These are phyloP conservation scores for Ormosia semicastrata DNA, from an alignment of 306 rosid species.

Conservation along the genomic window DNA sequence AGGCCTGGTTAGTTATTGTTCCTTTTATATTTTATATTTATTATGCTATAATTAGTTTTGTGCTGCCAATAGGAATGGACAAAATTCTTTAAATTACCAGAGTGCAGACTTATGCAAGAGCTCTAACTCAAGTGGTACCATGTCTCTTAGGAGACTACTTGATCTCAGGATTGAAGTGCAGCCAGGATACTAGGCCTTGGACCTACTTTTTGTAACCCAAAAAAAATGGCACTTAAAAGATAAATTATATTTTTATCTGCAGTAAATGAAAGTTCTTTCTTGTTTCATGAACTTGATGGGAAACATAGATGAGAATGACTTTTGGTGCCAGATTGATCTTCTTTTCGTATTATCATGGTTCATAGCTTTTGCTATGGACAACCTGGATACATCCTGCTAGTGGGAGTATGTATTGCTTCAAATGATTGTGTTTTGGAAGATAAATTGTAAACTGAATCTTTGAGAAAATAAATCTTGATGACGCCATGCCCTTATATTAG, in stretches of 20 bases:
- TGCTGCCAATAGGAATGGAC: background rate
- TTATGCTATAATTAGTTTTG: slow-evolving; percentile 3
- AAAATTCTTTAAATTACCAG: background rate
- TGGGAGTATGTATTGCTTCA: background rate
- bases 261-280: background rate
- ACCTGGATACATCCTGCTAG: background rate
- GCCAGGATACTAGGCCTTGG: background rate
- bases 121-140: slow-evolving; percentile 1
- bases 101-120: background rate
- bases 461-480: background rate
- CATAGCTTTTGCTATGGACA: background rate
- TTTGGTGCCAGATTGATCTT: background rate
- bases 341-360: background rate
- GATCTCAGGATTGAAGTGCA: background rate
- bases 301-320: background rate
- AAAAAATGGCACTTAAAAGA: background rate
- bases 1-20: slow-evolving; percentile 79
- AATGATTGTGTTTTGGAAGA: background rate
- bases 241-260: background rate
- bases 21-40: background rate
- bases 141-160: background rate
- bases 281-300: background rate
- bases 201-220: background rate
- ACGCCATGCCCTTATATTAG: background rate
- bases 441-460: background rate